phyloP scores from a whole-genome alignment of 495 filamentous ascomycete genomes.

The Penicillium lividum region DNA sequence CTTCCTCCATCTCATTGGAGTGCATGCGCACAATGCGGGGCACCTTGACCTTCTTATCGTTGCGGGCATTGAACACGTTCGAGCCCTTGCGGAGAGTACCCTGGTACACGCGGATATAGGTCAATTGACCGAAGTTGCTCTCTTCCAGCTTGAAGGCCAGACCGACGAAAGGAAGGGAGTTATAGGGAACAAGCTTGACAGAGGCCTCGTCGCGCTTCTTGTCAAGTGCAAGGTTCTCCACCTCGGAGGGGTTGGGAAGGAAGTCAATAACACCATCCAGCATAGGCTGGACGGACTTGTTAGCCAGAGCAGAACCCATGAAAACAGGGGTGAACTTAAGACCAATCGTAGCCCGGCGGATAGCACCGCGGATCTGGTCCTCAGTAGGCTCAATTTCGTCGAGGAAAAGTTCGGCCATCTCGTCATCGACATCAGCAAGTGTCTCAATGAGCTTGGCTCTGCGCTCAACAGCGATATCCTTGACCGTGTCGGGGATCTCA shows the following conservation, averaged over 20 bases:
- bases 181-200: constrained; percentile 88
- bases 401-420: constrained; percentile 95
- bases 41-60: constrained; percentile 93
- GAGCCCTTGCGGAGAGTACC: constrained; percentile 84
- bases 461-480: constrained; percentile 73
- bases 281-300: constrained; percentile 96
- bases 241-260: constrained; percentile 89
- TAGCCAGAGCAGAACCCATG: constrained; percentile 93
- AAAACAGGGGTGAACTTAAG: constrained; percentile 94
- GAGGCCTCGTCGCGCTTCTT: constrained; percentile 71
- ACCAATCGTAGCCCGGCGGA: constrained; percentile 81
- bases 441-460: constrained; percentile 87
- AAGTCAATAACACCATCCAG: constrained; percentile 96
- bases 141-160: constrained; percentile 99
- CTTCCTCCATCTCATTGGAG: constrained; percentile 99
- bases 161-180: constrained; percentile 89
- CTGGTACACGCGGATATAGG: constrained; percentile 98
- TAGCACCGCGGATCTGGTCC: constrained; percentile 84
- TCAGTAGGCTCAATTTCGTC: constrained; percentile 76
- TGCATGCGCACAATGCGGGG: constrained; percentile 99
- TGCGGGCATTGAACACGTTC: constrained; percentile 91
- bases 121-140: constrained; percentile 97
- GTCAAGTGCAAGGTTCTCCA: constrained; percentile 88
- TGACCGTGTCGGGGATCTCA: constrained; percentile 76
- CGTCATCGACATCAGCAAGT: constrained; percentile 95